Conservation (phyloP, 495 filamentous ascomycete species). For the Cudoniella acicularis region DNA sequence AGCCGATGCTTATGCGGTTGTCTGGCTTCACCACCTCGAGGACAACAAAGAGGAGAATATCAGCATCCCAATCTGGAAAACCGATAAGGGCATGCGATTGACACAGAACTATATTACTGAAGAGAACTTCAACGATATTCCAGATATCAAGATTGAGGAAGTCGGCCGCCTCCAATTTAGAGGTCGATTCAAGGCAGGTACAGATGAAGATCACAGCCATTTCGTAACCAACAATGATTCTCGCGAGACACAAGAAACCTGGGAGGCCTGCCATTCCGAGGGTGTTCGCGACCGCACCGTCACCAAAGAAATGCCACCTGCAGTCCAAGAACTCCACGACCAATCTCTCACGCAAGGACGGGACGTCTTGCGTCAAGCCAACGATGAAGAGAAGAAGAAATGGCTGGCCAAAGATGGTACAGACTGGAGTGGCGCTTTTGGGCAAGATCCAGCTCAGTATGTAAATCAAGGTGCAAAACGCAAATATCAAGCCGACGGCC, state of each 20-base stretch:
- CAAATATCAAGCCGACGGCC: not conserved
- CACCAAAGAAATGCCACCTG: slow-evolving; percentile 59
- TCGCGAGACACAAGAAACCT: slow-evolving; percentile 89
- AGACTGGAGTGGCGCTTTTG: slow-evolving; percentile 88
- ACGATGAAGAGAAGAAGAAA: slow-evolving; percentile 63
- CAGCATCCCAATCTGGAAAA: slow-evolving; percentile 84
- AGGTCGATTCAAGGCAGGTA: slow-evolving; percentile 81
- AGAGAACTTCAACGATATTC: slow-evolving; percentile 57
- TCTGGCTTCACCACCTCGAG: slow-evolving; percentile 82
- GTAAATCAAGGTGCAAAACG: not conserved
- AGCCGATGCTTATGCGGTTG: slow-evolving; percentile 66
- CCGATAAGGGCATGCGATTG: slow-evolving; percentile 64
- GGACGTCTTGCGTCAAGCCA: slow-evolving; percentile 69
- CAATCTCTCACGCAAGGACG: slow-evolving; percentile 70
- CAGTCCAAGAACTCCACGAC: slow-evolving; percentile 71
- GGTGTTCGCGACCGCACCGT: slow-evolving; percentile 72
- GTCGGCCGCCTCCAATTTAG: slow-evolving; percentile 78
- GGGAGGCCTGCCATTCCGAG: slow-evolving; percentile 85
- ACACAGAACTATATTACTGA: slow-evolving; percentile 90
- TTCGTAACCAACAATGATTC: slow-evolving; percentile 87
- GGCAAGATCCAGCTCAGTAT: slow-evolving; percentile 50
- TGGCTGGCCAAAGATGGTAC: slow-evolving; percentile 79
- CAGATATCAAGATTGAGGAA: slow-evolving; percentile 65
- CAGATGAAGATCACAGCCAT: slow-evolving; percentile 76
- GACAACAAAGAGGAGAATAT: slow-evolving; percentile 74